phyloP scores from a whole-genome alignment of 2,329 filamentous ascomycete genomes.

The Ophiostoma montium region DNA sequence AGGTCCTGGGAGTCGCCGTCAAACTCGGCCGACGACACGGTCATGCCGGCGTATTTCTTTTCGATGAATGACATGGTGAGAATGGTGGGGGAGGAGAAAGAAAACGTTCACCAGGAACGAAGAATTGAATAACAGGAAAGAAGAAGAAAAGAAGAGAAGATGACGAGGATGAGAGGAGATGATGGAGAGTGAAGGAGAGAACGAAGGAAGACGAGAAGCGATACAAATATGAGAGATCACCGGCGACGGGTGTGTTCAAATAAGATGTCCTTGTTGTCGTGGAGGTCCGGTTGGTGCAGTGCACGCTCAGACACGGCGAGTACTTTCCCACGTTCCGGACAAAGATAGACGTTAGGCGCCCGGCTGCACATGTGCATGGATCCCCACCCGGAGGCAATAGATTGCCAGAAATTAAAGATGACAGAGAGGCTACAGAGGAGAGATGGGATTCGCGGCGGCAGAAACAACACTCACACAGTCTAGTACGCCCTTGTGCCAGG shows the following conservation, averaged over 20 bases:
- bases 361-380: background rate
- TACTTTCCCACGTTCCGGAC: background rate
- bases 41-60: background rate
- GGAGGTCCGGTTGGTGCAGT: background rate
- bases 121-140: background rate
- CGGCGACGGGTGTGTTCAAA: background rate
- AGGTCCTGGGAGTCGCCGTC: conserved; percentile 31
- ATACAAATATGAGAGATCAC: background rate
- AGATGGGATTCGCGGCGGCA: too few species aligned
- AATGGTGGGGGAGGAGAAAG: background rate
- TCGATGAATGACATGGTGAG: conserved; percentile 6
- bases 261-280: background rate
- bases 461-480: too few species aligned
- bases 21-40: conserved; percentile 29
- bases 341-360: background rate
- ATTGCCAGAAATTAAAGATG: too few species aligned
- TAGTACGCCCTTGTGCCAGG: too few species aligned
- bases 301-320: background rate
- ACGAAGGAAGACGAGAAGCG: background rate
- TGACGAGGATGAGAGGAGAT: background rate
- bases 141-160: background rate
- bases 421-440: too few species aligned
- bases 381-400: background rate
- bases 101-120: conserved; percentile 2
- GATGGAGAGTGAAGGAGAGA: background rate